These are phyloP conservation scores for Beauveria scarabaeidicola DNA, from an alignment of 2,329 filamentous ascomycete species.

Conservation along the genomic window DNA sequence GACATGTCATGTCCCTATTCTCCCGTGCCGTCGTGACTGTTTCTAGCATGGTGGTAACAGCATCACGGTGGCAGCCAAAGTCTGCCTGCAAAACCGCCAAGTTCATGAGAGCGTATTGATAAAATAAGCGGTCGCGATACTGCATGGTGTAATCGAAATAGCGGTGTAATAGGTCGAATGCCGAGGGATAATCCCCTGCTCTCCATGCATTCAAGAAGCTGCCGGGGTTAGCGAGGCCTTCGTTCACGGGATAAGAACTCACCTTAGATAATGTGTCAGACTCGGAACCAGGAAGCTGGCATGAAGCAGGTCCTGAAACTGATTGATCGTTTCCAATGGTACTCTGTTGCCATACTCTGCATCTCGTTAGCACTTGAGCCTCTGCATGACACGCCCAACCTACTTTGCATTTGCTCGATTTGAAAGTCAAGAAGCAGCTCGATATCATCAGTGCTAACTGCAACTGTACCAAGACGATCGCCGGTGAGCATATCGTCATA, in stretches of 20 bases:
- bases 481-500: conserved; percentile 46
- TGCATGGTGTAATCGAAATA: conserved; percentile 98
- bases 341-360: conserved; percentile 69
- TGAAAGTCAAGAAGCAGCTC: conserved; percentile 81
- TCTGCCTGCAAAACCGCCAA: conserved; percentile 89
- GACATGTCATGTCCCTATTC: conserved; percentile 81
- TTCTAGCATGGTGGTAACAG: conserved; percentile 89
- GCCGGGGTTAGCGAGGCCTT: conserved; percentile 13
- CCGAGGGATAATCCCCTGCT: conserved; percentile 79
- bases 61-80: conserved; percentile 85
- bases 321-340: conserved; percentile 62
- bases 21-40: conserved; percentile 91
- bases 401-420: conserved; percentile 78
- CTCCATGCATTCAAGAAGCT: conserved; percentile 90
- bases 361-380: conserved; percentile 11
- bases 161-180: conserved; percentile 83
- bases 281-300: conserved; percentile 62
- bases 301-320: conserved; percentile 59
- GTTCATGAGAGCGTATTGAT: conserved; percentile 92
- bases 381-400: conserved; percentile 16
- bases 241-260: not conserved
- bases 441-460: conserved; percentile 68
- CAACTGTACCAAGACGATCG: conserved; percentile 30
- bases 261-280: conserved; percentile 68
- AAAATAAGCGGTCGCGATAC: conserved; percentile 71